Conservation (phyloP, 176 grass and related monocot genomes). For the Avena insularis region DNA sequence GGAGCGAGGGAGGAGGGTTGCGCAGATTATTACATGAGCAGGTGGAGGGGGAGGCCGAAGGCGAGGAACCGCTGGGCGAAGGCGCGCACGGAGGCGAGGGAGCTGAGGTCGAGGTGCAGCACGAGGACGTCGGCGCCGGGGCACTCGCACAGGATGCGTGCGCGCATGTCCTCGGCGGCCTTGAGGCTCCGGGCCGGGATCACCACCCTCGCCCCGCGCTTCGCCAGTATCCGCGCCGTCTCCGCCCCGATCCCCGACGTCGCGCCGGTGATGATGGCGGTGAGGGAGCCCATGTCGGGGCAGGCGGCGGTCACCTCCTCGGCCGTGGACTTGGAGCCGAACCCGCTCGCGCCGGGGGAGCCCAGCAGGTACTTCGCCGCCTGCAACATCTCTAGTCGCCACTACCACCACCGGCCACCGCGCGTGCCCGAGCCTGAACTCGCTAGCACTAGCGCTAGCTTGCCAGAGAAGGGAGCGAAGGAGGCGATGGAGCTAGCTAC, state of each 20-base stretch:
- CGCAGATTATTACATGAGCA: slow-evolving; percentile 61
- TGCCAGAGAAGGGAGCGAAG: neutral
- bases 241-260: slow-evolving; percentile 95
- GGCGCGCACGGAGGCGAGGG: slow-evolving; percentile 74
- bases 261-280: slow-evolving; percentile 85
- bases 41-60: slow-evolving; percentile 76
- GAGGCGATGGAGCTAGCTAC: no score
- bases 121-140: slow-evolving; percentile 68
- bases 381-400: slow-evolving; percentile 56
- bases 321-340: slow-evolving; percentile 84
- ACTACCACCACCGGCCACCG: no score
- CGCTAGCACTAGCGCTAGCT: neutral
- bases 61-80: slow-evolving; percentile 73
- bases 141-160: slow-evolving; percentile 57
- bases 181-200: slow-evolving; percentile 77
- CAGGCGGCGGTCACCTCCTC: slow-evolving; percentile 60
- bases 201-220: slow-evolving; percentile 78
- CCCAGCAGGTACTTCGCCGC: slow-evolving; percentile 79
- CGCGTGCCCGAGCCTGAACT: no score
- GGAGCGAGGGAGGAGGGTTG: neutral
- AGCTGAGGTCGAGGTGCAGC: slow-evolving; percentile 90
- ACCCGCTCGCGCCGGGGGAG: slow-evolving; percentile 64
- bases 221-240: slow-evolving; percentile 89
- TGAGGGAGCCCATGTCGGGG: slow-evolving; percentile 55
- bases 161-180: slow-evolving; percentile 77